These are phyloP conservation scores for Misopates orontium DNA, from an alignment of 257 asterid genomes.

Conservation along the genomic window DNA sequence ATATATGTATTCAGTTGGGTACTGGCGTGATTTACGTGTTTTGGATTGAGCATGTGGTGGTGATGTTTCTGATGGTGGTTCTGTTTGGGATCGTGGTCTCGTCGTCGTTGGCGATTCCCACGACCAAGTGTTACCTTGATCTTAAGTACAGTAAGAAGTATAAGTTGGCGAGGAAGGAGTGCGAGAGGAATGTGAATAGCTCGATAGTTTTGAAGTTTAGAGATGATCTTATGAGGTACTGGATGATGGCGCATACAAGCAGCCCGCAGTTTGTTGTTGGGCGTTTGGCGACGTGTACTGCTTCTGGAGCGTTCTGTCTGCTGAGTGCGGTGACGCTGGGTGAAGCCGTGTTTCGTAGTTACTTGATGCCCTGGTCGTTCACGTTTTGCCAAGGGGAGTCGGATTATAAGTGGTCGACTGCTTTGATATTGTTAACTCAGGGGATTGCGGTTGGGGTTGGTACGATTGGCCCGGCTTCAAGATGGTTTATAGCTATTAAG, in stretches of 20 bases:
- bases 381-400: constrained; percentile 64
- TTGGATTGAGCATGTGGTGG: constrained; percentile 48
- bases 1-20: constrained; percentile 60
- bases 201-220: constrained; percentile 39
- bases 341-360: constrained; percentile 59
- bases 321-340: constrained; percentile 44
- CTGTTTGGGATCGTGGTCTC: constrained; percentile 47
- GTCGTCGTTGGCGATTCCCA: constrained; percentile 58
- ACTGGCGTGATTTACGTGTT: constrained; percentile 74
- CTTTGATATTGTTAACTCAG: constrained; percentile 54
- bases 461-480: constrained; percentile 63
- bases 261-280: constrained; percentile 73
- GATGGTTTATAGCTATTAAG: constrained; percentile 62
- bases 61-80: constrained; percentile 53
- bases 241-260: constrained; percentile 94
- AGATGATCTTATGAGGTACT: constrained; percentile 54
- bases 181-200: constrained; percentile 28
- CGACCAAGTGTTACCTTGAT: constrained; percentile 55
- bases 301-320: constrained; percentile 74
- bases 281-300: constrained; percentile 72
- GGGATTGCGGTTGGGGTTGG: constrained; percentile 60
- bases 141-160: constrained; percentile 45
- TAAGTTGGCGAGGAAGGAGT: constrained; percentile 37
- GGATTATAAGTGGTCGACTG: constrained; percentile 77
- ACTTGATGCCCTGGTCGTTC: constrained; percentile 50